Evolutionary conservation across 192 early-diverging fungal genomes (phyloP).

Genomic region (Lobosporangium transversale): DNA sequence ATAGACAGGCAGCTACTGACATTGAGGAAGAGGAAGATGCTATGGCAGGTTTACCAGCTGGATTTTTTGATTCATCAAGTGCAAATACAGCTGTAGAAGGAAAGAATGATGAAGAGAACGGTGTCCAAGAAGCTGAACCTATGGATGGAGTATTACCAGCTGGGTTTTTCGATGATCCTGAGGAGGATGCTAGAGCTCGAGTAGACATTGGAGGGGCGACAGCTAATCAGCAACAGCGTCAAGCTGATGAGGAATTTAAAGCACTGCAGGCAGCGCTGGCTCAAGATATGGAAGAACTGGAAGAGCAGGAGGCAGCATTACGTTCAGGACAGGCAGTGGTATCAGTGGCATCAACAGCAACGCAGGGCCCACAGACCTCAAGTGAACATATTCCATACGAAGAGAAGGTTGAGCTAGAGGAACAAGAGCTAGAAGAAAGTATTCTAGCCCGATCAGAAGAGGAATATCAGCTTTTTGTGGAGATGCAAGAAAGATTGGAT

Average conservation of each 20-base stretch:
- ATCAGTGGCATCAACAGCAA: not conserved
- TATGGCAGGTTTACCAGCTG: conserved; percentile 54
- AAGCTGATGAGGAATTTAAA: conserved; percentile 43
- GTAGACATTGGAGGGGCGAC: conserved; percentile 46
- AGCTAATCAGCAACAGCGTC: conserved; percentile 38
- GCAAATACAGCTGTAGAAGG: not conserved
- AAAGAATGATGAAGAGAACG: not conserved
- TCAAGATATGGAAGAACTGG: conserved; percentile 28
- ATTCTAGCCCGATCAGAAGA: conserved; percentile 39
- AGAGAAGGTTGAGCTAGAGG: conserved; percentile 32
- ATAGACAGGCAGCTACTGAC: conserved; percentile 21
- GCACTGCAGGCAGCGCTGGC: conserved; percentile 40
- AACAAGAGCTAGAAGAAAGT: conserved; percentile 41
- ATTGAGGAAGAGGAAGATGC: conserved; percentile 48
- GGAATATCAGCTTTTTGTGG: conserved; percentile 43
- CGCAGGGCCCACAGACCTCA: not conserved
- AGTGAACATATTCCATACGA: conserved; percentile 26
- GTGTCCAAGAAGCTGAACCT: conserved; percentile 11
- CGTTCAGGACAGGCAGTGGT: not conserved
- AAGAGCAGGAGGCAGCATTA: conserved; percentile 13
- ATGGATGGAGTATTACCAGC: conserved; percentile 55
- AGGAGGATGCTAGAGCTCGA: conserved; percentile 56
- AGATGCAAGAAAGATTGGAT: conserved; percentile 42
- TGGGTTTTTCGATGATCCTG: conserved; percentile 66
- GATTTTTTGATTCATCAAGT: conserved; percentile 55